Base-by-base conservation (phyloP, 2,329 filamentous ascomycete species). In the Diaporthe sp. region DNA sequence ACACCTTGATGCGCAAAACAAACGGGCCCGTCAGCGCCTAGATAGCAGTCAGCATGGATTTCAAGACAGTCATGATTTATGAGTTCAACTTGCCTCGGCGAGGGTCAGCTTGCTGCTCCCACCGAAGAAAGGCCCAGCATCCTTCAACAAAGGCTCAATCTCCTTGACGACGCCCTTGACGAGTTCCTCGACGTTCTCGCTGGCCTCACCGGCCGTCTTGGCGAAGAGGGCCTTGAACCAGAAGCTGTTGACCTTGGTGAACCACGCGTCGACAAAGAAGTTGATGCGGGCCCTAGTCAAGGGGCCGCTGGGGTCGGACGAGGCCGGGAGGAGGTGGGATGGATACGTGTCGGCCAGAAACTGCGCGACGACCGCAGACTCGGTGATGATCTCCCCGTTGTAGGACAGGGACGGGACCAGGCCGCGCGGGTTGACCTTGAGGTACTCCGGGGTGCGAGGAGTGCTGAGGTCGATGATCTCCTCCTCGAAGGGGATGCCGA, bases 371-470 rank as follows among this genome's bases (percentile, higher is more conserved):
- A 96, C 89, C 76, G 85, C 91, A 3, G 93, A 94, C 82, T 97
- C 94, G 70, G 89, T 91, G 79, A 97, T 86, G 80, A 94, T 92
- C 76, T 93, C 87, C 75, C 86, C 88, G 76, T 91, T 87, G 85
- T 93, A 93, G 32, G 89, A 88, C 72, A 97, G 84, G 0, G 91
- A 85, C 0, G 94, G 94, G 6, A 97, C 94, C 4, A 95, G 89
- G 19, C 94, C 94, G 73, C 94, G 91, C 77, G 94, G 94, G 85
- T 96, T 96, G 81, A 97, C 85, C 69, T 92, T 86, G 12, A 97
- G 88, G 81, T 96, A 97, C 86, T 92, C 94, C 50, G 89, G 86
- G 37, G 92, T 91, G 13, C 94, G 91, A 0, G 94, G 94, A 13
- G 83, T 88, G 77, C 84, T 82, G 61, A 97, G 87, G 81, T 96